Evolutionary conservation across 306 rosid genomes (phyloP).

Genomic region (Fragaria iinumae): DNA sequence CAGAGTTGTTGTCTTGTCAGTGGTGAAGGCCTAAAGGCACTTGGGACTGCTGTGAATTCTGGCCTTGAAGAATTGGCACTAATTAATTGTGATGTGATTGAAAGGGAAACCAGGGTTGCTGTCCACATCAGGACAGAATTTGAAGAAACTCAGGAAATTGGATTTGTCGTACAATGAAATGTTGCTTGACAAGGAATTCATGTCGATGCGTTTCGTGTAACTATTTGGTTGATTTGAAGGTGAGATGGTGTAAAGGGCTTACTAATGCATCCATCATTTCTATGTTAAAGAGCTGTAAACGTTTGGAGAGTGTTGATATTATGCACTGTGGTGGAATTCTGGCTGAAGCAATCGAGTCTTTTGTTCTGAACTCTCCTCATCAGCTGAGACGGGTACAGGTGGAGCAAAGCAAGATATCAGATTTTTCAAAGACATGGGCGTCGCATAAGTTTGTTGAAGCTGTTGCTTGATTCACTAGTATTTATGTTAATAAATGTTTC

Average conservation of each 20-base stretch:
- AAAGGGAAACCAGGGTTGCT: conserved; percentile 77
- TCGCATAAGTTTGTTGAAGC: conserved; percentile 51
- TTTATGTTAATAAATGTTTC: conserved; percentile 24
- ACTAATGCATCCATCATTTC: conserved; percentile 38
- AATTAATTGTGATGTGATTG: conserved; percentile 81
- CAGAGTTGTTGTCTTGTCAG: conserved; percentile 80
- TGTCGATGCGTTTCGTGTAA: conserved; percentile 66
- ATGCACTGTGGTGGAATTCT: conserved; percentile 56
- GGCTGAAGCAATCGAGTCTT: conserved; percentile 47
- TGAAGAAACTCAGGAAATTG: conserved; percentile 59
- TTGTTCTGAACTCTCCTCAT: conserved; percentile 44
- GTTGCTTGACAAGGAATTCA: conserved; percentile 71
- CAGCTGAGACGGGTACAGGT: conserved; percentile 57
- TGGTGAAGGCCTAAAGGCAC: conserved; percentile 72
- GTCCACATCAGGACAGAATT: conserved; percentile 72
- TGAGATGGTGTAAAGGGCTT: conserved; percentile 69
- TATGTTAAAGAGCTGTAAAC: conserved; percentile 58
- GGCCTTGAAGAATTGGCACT: conserved; percentile 74
- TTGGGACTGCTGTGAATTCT: conserved; percentile 37
- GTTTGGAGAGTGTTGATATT: conserved; percentile 59
- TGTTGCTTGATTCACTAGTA: conserved; percentile 29
- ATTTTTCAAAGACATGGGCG: conserved; percentile 47
- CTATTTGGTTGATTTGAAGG: conserved; percentile 53
- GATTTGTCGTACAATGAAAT: conserved; percentile 78
- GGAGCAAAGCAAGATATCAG: conserved; percentile 65